Conservation (phyloP, 2,329 filamentous ascomycete species). For the Pezicula carpinea region DNA sequence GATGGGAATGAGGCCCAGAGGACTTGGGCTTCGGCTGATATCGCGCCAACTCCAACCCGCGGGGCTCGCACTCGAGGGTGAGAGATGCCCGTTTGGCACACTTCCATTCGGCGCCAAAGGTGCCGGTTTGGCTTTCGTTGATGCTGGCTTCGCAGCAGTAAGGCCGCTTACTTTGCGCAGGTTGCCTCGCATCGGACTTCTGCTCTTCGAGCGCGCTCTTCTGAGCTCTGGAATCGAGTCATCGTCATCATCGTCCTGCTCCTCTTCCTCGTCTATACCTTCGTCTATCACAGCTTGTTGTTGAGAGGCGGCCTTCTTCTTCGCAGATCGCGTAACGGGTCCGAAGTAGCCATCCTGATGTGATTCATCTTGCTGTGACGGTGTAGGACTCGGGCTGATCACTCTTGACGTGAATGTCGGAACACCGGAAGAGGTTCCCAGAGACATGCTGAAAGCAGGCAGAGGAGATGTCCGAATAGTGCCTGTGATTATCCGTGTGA, state of each 20-base stretch:
- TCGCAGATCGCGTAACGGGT: conserved; percentile 72
- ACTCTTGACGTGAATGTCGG: conserved; percentile 74
- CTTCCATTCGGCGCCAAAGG: conserved; percentile 30
- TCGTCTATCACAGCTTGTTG: conserved; percentile 58
- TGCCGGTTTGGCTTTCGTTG: conserved; percentile 29
- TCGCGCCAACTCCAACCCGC: conserved; percentile 74
- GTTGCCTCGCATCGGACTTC: conserved; percentile 28
- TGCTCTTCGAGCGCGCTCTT: conserved; percentile 27
- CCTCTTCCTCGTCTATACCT: conserved; percentile 46
- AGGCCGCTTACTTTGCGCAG: conserved; percentile 47
- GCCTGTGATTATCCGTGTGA: conserved; percentile 50
- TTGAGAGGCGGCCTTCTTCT: conserved; percentile 50
- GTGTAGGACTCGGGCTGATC: conserved; percentile 81
- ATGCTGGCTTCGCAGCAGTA: conserved; percentile 43
- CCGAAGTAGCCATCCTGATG: conserved; percentile 63
- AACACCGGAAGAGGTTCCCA: conserved; percentile 41
- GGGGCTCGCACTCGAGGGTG: conserved; percentile 53
- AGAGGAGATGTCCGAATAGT: conserved; percentile 51
- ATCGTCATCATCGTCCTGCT: conserved; percentile 34
- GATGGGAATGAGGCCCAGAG: conserved; percentile 89
- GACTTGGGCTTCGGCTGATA: conserved; percentile 86
- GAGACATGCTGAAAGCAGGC: conserved; percentile 48
- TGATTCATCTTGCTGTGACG: conserved; percentile 49
- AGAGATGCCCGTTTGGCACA: conserved; percentile 62
- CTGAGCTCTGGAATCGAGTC: conserved; percentile 21